phyloP scores from a whole-genome alignment of 306 rosid genomes.

The Lathyrus tuberosus region DNA sequence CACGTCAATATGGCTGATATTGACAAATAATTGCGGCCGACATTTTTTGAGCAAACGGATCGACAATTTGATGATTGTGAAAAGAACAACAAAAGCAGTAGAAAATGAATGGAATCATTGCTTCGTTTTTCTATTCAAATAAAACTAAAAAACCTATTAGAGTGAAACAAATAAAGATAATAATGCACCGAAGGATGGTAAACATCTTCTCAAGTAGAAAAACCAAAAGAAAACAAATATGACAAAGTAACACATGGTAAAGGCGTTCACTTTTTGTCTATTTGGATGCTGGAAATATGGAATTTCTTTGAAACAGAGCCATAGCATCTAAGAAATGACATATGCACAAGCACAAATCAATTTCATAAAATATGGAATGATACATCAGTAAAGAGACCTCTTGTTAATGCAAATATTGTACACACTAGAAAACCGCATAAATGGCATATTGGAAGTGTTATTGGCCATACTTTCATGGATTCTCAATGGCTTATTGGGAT shows the following conservation, averaged over 20 bases:
- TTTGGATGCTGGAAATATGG: constrained; percentile 24
- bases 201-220: not conserved
- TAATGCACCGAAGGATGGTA: constrained; percentile 1
- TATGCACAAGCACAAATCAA: constrained; percentile 9
- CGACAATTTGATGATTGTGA: constrained; percentile 19
- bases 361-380: constrained; percentile 17
- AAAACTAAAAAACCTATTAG: constrained; percentile 2
- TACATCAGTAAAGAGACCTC: not conserved
- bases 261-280: constrained; percentile 7
- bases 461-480: constrained; percentile 15
- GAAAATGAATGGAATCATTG: not conserved
- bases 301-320: constrained; percentile 15
- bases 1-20: constrained; percentile 16
- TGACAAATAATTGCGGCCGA: not conserved
- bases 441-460: not conserved
- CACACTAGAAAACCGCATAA: constrained; percentile 11
- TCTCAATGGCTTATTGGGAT: constrained; percentile 17
- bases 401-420: not conserved
- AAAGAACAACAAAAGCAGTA: constrained; percentile 12
- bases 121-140: not conserved
- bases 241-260: too few species aligned
- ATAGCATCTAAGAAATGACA: not conserved
- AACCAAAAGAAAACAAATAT: constrained; percentile 1
- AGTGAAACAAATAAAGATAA: not conserved
- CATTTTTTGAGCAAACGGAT: constrained; percentile 7